Percentiles rank a stretch among this genome's conserved stretches.
phyloP scores from a whole-genome alignment of 2,329 filamentous ascomycete species.

The Dothidotthia symphoricarpi region DNA sequence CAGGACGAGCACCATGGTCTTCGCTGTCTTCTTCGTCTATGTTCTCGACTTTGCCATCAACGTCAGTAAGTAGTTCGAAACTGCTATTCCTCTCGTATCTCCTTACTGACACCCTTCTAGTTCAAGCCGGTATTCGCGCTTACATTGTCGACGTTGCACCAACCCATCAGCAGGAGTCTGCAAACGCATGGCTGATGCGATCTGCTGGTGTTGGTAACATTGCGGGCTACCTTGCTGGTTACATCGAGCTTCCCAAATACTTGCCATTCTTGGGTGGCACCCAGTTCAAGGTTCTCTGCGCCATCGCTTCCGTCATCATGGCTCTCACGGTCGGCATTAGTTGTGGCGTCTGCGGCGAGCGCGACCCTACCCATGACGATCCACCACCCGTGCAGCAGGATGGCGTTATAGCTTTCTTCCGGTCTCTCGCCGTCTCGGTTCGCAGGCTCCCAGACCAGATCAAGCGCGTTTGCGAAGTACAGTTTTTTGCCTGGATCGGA shows the following conservation, averaged over 20 bases:
- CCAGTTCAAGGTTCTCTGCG: conserved; percentile 91
- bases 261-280: conserved; percentile 79
- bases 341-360: conserved; percentile 67
- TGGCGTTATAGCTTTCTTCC: conserved; percentile 77
- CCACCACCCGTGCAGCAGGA: conserved; percentile 53
- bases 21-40: conserved; percentile 85
- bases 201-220: conserved; percentile 88
- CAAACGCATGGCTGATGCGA: conserved; percentile 91
- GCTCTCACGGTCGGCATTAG: conserved; percentile 68
- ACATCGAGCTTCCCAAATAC: conserved; percentile 70
- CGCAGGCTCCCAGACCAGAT: conserved; percentile 78
- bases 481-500: conserved; percentile 79
- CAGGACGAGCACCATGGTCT: conserved; percentile 66
- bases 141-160: conserved; percentile 94
- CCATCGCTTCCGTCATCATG: conserved; percentile 75
- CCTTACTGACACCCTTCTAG: conserved; percentile 41
- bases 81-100: not conserved
- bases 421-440: conserved; percentile 72
- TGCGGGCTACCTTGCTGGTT: conserved; percentile 82
- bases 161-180: conserved; percentile 86
- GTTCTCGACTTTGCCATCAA: conserved; percentile 93
- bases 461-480: conserved; percentile 66
- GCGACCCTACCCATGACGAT: conserved; percentile 73
- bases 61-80: conserved; percentile 59
- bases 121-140: conserved; percentile 86